Evolutionary conservation across 2,329 filamentous ascomycete genomes (phyloP), one percentile per base, ranked within the genome.

Genomic region (Penicillium sp.): DNA sequence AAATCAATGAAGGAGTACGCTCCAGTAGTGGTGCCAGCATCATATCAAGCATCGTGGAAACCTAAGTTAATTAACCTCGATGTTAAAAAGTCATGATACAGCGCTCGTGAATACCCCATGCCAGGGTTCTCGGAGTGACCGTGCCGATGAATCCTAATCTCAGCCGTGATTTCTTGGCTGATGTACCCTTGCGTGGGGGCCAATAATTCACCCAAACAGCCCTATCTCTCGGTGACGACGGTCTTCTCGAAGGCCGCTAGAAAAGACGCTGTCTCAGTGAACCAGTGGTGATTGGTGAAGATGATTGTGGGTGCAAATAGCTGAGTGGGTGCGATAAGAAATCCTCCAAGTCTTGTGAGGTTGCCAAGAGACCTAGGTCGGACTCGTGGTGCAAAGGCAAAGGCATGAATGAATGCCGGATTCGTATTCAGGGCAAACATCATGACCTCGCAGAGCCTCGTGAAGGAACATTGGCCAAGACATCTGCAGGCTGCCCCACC

Each of bases 201-300:
- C 49, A 59, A 56, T 15, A 59, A 56, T 15, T 49, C 15, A 30
- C 26, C 10, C 9, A n/a, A n/a, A 15, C 51, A 42, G 56, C 50
- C 37, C 37, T 35, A 28, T 33, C 22, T 24, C 40, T 58, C 57
- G 65, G 61, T 58, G 53, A 63, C 10, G 45, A 22, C 56, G 59
- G 42, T 35, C 44, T 72, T 72, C 69, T 70, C 53, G 70, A 73
- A 73, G 49, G 58, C 33, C 67, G 63, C 68, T 72, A 72, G 70
- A 73, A 72, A 58, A 10, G 53, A 1, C 4, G 26, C 7, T 59
- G 58, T 64, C 57, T 60, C 26, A 38, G 30, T 9, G 28, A 7
- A 15, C 15, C 38, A 7, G 33, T 30, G 22, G 13, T 62, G 51
- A 68, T 66, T 70, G 59, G 65, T 17, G 49, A 35, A 19, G 24